Conservation (phyloP, 495 filamentous ascomycete genomes). For the Jackrogersella minutella region DNA sequence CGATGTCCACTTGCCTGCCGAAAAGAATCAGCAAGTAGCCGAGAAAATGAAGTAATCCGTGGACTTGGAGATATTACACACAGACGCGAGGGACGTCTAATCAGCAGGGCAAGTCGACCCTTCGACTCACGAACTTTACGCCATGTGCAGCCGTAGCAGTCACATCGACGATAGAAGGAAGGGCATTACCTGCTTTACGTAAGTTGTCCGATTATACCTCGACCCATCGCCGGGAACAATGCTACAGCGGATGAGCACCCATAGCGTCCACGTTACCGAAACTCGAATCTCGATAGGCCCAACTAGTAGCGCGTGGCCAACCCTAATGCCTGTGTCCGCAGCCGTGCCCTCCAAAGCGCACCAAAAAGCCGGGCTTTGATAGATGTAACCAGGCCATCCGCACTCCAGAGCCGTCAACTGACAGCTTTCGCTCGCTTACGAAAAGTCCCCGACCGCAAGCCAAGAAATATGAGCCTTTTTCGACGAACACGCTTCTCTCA, state of each 20-base stretch:
- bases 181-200: too few species aligned
- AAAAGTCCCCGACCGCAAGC: constrained; percentile 7
- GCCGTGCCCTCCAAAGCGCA: not conserved
- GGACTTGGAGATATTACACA: too few species aligned
- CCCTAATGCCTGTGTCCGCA: not conserved
- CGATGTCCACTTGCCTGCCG: too few species aligned
- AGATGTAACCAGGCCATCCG: constrained; percentile 6
- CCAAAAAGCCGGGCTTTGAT: not conserved
- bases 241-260: not conserved
- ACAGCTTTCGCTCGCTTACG: constrained; percentile 10
- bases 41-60: too few species aligned
- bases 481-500: not conserved
- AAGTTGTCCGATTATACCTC: too few species aligned
- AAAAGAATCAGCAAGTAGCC: not conserved
- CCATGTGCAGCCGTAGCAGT: too few species aligned
- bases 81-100: too few species aligned
- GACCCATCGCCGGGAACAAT: not conserved
- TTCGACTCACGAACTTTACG: too few species aligned
- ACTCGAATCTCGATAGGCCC: not conserved
- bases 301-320: not conserved
- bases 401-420: not conserved
- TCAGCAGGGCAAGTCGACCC: too few species aligned
- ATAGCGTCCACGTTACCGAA: not conserved
- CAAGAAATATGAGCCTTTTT: not conserved
- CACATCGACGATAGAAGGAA: too few species aligned